These are phyloP conservation scores for Colletotrichum chrysophilum DNA, from an alignment of 2,329 filamentous ascomycete genomes.

Conservation along the genomic window DNA sequence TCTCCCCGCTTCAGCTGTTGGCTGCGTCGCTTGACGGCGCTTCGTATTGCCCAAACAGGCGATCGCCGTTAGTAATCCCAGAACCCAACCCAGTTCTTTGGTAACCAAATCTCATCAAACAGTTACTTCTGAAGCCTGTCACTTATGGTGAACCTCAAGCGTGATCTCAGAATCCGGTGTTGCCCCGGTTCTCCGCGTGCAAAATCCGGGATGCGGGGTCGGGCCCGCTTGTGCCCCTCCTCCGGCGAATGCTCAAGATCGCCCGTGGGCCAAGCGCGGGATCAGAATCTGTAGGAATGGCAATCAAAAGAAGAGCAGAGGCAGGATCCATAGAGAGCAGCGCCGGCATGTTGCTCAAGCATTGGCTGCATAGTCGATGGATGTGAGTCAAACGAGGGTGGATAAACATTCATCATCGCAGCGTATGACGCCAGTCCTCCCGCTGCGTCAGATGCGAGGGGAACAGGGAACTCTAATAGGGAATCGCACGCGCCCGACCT, in stretches of 20 bases:
- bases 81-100: too few relatives aligned
- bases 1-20: background rate
- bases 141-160: background rate
- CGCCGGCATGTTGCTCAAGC: rapidly evolving
- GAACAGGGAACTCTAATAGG: background rate
- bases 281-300: background rate
- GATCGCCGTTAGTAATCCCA: too few relatives aligned
- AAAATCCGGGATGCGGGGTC: background rate
- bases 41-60: background rate
- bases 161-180: background rate
- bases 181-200: background rate
- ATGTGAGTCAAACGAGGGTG: background rate
- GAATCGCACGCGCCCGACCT: background rate
- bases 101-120: too few relatives aligned
- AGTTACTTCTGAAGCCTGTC: background rate
- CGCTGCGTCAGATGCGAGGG: background rate
- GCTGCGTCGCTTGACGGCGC: background rate
- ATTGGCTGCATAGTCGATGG: background rate
- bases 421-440: background rate
- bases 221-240: background rate
- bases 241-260: background rate
- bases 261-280: rapidly evolving
- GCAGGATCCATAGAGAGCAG: rapidly evolving
- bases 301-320: rapidly evolving
- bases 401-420: background rate